These are phyloP conservation scores for Pythium sp. DNA, from an alignment of 352 stramenopile genomes.

Conservation along the genomic window DNA sequence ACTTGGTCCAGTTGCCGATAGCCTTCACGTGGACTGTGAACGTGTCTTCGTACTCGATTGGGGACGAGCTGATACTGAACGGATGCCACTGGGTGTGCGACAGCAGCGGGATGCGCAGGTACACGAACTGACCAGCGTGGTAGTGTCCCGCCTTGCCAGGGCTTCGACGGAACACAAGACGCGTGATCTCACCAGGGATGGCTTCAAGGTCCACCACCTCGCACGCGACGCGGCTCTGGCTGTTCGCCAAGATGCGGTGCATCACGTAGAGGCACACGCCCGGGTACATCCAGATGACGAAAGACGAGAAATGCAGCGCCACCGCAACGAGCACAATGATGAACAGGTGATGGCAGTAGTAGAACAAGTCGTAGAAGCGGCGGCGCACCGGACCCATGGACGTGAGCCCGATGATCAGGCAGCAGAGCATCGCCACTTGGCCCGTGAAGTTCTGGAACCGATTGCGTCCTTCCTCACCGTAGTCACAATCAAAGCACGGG, in stretches of 20 bases:
- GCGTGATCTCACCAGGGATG: conserved; percentile 79
- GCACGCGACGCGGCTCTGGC: conserved; percentile 63
- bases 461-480: conserved; percentile 54
- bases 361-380: conserved; percentile 83
- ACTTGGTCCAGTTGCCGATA: conserved; percentile 76
- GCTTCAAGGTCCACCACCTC: conserved; percentile 82
- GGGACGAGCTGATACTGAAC: conserved; percentile 85
- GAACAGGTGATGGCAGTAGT: conserved; percentile 88
- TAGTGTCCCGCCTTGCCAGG: conserved; percentile 76
- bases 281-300: conserved; percentile 86
- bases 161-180: conserved; percentile 73
- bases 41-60: conserved; percentile 81
- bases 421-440: conserved; percentile 64
- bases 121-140: conserved; percentile 80
- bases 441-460: conserved; percentile 76
- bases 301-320: conserved; percentile 72
- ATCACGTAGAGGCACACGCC: conserved; percentile 77
- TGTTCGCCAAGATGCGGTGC: conserved; percentile 73
- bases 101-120: conserved; percentile 67
- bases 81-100: conserved; percentile 79
- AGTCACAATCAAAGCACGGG: conserved; percentile 73
- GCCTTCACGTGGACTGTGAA: conserved; percentile 83
- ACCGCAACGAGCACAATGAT: conserved; percentile 70
- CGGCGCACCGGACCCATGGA: conserved; percentile 74
- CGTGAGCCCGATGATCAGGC: conserved; percentile 71